Base-by-base conservation (phyloP, 805 yeast species). In the Ogataea ganodermae region DNA sequence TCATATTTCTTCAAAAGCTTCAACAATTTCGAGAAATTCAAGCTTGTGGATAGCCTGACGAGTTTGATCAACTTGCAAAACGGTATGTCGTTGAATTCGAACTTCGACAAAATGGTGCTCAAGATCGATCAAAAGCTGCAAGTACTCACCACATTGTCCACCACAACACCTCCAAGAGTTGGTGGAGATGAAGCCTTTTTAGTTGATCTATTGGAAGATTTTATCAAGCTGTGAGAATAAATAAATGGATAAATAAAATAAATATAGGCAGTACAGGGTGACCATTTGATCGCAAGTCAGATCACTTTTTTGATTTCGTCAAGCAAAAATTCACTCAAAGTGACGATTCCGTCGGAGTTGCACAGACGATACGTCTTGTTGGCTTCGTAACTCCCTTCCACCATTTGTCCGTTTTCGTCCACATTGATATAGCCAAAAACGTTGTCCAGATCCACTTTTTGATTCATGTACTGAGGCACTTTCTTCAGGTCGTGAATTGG, bases 401-500 rank as follows among this genome's bases (percentile, higher is more conserved):
- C 68, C 49, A 88, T 84, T 36, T 71, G 70, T 1, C 88, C 86
- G 2, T 72, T 60, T 1, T 52, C 63, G 52, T 77, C 77, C 2
- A 87, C 85, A 52, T 75, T 74, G 8, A 86, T 82, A 57, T 83
- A 84, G 1, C 95, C 96, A 43, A 81, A 71, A 1, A 81, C 80
- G 55, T 84, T 86, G 51, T 84, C 88, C 7, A 84, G 76, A 17
- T 83, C 86, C 1, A 92, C 89, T 12, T 62, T 49, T 45, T 63
- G 66, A 75, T 77, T 53, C 94, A 72, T 27, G 50, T 76, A 79
- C 18, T 76, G 68, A 1, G 92, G 89, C 1, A 80, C 74, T 39
- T 74, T 78, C 49, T 94, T 72, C 51, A 83, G 72, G 61, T 87
- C 96, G 55, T 79, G 84, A 36, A 88, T 77, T 6, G 90, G 89